Evolutionary conservation across 2,329 filamentous ascomycete genomes (phyloP).

Genomic region (Trichoderma koningiopsis): DNA sequence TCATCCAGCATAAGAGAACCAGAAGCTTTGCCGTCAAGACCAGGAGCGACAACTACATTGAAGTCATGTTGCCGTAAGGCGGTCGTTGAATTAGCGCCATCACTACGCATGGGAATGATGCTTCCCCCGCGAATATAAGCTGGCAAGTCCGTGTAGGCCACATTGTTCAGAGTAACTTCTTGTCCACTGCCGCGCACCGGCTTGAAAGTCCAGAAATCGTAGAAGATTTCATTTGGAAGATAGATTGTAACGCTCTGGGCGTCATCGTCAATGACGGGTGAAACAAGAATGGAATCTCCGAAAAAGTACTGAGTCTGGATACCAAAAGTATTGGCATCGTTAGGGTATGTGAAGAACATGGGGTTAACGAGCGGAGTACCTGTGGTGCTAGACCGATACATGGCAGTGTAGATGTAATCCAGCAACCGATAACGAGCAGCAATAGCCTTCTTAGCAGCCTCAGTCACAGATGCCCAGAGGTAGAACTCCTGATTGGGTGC

Average conservation of each 20-base stretch:
- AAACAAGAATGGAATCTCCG: constrained; percentile 51
- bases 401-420: constrained; percentile 77
- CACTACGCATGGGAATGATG: constrained; percentile 62
- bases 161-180: constrained; percentile 39
- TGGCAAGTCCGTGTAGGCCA: constrained; percentile 56
- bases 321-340: constrained; percentile 47
- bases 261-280: constrained; percentile 50
- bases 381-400: constrained; percentile 59
- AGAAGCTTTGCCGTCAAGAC: constrained; percentile 60
- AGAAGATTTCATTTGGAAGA: constrained; percentile 55
- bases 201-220: constrained; percentile 54
- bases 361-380: constrained; percentile 69
- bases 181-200: constrained; percentile 45
- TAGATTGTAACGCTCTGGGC: constrained; percentile 50
- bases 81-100: constrained; percentile 63
- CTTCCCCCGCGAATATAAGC: constrained; percentile 66
- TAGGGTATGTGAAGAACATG: constrained; percentile 69
- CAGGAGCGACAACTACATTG: constrained; percentile 69
- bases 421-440: constrained; percentile 70
- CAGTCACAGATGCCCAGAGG: constrained; percentile 63
- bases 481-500: constrained; percentile 65
- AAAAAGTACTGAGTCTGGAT: constrained; percentile 56
- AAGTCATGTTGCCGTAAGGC: constrained; percentile 67
- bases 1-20: constrained; percentile 79
- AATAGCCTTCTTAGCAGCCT: constrained; percentile 68